Evolutionary conservation across 345 rosid genomes (phyloP).

Genomic region (Psidium guajava): DNA sequence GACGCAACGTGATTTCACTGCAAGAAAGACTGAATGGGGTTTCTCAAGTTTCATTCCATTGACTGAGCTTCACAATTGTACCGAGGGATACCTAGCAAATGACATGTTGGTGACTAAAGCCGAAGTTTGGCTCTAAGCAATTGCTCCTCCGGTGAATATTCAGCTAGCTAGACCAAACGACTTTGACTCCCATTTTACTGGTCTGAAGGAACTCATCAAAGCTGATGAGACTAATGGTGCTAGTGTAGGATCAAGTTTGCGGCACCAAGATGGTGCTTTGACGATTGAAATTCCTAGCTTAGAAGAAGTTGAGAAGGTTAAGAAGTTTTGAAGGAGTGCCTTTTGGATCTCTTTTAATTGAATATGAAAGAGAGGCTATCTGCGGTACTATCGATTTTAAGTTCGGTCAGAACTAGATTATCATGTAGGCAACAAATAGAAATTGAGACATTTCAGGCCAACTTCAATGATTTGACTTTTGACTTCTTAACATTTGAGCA

Average conservation of each 20-base stretch:
- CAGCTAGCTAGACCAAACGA: not conserved
- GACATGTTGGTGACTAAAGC: not conserved
- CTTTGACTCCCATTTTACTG: not conserved
- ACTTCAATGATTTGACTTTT: not conserved
- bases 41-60: not conserved
- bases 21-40: not conserved
- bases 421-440: no score
- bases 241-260: not conserved
- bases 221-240: not conserved
- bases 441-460: no score
- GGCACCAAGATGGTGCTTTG: not conserved
- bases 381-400: not conserved
- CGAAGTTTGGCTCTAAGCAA: not conserved
- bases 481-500: not conserved
- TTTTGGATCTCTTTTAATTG: not conserved
- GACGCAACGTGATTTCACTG: not conserved
- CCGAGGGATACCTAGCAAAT: not conserved
- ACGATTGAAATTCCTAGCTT: not conserved
- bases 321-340: conserved; percentile 7
- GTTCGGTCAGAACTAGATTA: no score
- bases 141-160: not conserved
- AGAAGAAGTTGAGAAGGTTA: conserved; percentile 1
- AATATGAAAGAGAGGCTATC: not conserved
- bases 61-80: not conserved
- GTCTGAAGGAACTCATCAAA: not conserved